A percentile compares a stretch with the other conserved stretches of the same genome.
Evolutionary conservation across 2,329 filamentous ascomycete species (phyloP).

Genomic region (Reticulascus tulasneorum): DNA sequence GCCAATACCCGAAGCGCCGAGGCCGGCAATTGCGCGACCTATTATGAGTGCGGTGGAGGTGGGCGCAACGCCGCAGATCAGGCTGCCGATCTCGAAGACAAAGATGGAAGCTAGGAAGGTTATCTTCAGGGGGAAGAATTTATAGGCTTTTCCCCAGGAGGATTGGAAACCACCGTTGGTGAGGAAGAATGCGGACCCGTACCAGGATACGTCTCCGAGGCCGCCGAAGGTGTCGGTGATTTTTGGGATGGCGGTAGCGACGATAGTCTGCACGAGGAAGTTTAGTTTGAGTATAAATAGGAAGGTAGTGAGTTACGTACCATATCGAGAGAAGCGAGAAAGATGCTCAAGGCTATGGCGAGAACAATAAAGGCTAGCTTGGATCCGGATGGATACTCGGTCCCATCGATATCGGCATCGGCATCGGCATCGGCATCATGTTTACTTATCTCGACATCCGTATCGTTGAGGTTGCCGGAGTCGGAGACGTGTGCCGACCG

Average conservation of each 20-base stretch:
- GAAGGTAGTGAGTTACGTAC: too few relatives aligned
- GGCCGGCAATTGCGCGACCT: conserved; percentile 5
- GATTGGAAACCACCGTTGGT: conserved; percentile 19
- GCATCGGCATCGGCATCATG: too few relatives aligned
- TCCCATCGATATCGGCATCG: too few relatives aligned
- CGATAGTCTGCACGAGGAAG: too few relatives aligned
- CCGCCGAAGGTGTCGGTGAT: conserved; percentile 34
- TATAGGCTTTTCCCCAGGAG: conserved; percentile 23
- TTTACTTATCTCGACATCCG: too few relatives aligned
- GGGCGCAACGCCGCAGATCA: conserved; percentile 3
- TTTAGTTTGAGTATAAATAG: too few relatives aligned
- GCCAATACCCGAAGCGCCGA: conserved; percentile 18
- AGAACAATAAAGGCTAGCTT: too few relatives aligned
- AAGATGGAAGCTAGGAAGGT: conserved; percentile 14
- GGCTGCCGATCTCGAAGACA: conserved; percentile 7
- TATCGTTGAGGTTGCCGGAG: too few relatives aligned
- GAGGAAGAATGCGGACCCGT: conserved; percentile 37
- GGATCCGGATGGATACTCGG: too few relatives aligned
- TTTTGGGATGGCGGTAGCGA: conserved; percentile 38
- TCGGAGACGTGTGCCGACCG: too few relatives aligned
- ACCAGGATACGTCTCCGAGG: conserved; percentile 41
- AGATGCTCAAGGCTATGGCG: too few relatives aligned
- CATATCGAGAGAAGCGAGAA: too few relatives aligned
- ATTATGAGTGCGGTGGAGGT: conserved; percentile 1
- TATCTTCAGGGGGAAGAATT: conserved; percentile 31